Evolutionary conservation across 768 basidiomycete species (phyloP), one percentile per base, ranked within the genome.

Genomic region (Lentinula sp.): DNA sequence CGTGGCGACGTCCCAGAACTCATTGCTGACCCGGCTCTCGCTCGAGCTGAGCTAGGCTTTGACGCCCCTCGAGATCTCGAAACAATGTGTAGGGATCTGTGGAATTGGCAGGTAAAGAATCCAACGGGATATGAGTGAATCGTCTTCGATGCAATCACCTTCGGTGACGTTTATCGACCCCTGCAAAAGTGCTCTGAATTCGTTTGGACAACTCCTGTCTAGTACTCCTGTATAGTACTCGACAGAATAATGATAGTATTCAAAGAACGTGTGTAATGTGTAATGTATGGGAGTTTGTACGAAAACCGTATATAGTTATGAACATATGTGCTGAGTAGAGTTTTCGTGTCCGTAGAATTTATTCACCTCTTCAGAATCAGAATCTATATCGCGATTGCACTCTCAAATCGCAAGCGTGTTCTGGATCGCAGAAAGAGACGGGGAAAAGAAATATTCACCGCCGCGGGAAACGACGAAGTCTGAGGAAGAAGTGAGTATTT

Each of bases 71-170:
- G 85, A 68, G 80, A 86, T 66, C 80, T 99, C 49, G 88, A 94
- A 64, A 87, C 87, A 60, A 98, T 98, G 93, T 98, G 97, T 74
- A 79, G 84, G 60, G 97, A 99, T 74, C 78, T 97, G 67, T 98
- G 97, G 97, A 95, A 95, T 76, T 99, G 95, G 93, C 96, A 98
- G 78, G 86, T 85, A n/a, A 91, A 86, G 72, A 92, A 97, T 68
- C 92, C 91, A 6, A 70, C 83, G 34, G 95, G 95, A 2, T 97
- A 91, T 64, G 80, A 59, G 11, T 48, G 21, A 48, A 23, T 4
- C 16, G 9, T 5, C 5, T 39, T 43, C 3, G 42, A 11, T 49
- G 39, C 15, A 28, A 0, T 28, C 28, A 3, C 28, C 28, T 28
- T 28, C 28, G 28, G 28, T 28, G 28, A 28, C 3, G 28, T 40